Percentiles rank a stretch among this genome's conserved stretches.
Conservation (phyloP, 2,329 filamentous ascomycete genomes). For the Colletotrichum salicis region DNA sequence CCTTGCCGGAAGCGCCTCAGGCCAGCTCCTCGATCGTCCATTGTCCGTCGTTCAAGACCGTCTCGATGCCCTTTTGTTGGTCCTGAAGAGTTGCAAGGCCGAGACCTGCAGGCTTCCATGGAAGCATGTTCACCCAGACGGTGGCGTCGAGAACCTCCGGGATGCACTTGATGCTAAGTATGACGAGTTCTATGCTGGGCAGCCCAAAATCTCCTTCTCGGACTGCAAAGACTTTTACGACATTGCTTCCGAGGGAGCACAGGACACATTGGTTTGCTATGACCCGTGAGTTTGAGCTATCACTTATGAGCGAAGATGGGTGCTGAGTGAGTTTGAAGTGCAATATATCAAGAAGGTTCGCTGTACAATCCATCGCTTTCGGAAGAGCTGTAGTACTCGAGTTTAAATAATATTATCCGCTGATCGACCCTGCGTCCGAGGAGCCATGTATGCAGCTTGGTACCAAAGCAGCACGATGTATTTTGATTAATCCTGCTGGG, state of each 20-base stretch:
- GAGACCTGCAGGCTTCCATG: slow-evolving; percentile 65
- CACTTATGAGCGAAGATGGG: background rate
- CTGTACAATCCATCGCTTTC: background rate
- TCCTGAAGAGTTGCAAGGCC: slow-evolving; percentile 70
- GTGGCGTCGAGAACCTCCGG: slow-evolving; percentile 59
- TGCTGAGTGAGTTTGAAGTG: slow-evolving; percentile 6
- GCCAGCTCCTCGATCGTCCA: slow-evolving; percentile 45
- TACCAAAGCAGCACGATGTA: background rate
- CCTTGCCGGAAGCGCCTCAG: slow-evolving; percentile 39
- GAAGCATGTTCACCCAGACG: slow-evolving; percentile 64
- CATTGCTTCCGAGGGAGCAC: slow-evolving; percentile 64
- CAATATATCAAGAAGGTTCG: background rate
- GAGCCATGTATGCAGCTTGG: background rate
- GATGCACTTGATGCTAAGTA: slow-evolving; percentile 61
- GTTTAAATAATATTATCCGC: background rate
- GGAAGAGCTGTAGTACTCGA: background rate
- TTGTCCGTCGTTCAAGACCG: slow-evolving; percentile 56
- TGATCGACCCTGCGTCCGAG: background rate
- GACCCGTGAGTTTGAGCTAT: slow-evolving; percentile 13
- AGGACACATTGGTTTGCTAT: slow-evolving; percentile 38
- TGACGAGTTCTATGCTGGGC: slow-evolving; percentile 63
- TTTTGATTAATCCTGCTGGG: background rate
- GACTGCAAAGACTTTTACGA: slow-evolving; percentile 68
- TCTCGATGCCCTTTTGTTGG: slow-evolving; percentile 68
- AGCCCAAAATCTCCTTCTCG: slow-evolving; percentile 61